Base-by-base conservation (phyloP, 139 green algal species). In the Coccomyxa sp. region DNA sequence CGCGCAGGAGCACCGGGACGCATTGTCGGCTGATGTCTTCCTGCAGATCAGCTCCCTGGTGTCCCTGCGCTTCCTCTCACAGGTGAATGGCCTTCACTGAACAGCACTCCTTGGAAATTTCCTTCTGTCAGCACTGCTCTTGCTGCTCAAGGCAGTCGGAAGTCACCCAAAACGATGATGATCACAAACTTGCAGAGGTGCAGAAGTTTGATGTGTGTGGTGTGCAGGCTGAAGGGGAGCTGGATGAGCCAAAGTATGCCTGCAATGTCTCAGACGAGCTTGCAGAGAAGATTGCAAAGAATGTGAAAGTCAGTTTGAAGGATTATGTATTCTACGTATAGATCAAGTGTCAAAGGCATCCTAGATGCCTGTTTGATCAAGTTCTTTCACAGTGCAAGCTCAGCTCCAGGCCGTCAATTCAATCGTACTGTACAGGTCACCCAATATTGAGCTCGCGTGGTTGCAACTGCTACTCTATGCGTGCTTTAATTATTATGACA, bases 11-110 rank as follows among this genome's bases (percentile, higher is more conserved):
- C 85, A 88, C 68, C 82, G 79, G 59, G 63, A 71, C 21, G 21
- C 18, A 15, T 25, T 28, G 79, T 80, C 79, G 10, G 85, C 76
- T 32, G 85, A 89, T 25, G 79, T 90, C 27, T 83, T 86, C 27
- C 81, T 86, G 88, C 84, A 90, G 83, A 51, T 91, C 27, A 71
- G 82, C 31, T 89, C 83, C 25, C 81, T 93, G 71, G 81, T 87
- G 1, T 77, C 85, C 21, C 82, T 93, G 63, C 85, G 88, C 27
- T 79, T 93, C 76, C 82, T 93, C 66, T 79, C 81, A 18, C 81
- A 83, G 85, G 85, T 84, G 63, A 58, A 45, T 23, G 58, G 16
- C 14, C 25, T 0, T 28, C 17, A 45, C 15, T 51, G 38, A 51
- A 51, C 38, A 51, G 38, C 38, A 51, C 3, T 51, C 38, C 38